These are phyloP conservation scores for Russula olivacea DNA, from an alignment of 768 basidiomycete species.

Conservation along the genomic window DNA sequence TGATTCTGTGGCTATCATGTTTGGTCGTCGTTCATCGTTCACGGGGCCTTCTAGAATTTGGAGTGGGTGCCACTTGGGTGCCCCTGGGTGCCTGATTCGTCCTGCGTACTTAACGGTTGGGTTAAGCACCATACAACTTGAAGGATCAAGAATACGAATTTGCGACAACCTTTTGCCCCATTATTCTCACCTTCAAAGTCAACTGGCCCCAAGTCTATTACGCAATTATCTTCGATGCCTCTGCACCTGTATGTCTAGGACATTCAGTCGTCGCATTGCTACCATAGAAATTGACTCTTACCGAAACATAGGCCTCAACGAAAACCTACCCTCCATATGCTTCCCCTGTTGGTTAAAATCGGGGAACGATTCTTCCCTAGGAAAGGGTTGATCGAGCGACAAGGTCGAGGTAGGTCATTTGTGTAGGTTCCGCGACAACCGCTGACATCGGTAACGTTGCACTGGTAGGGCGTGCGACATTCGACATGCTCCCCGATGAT, in stretches of 20 bases:
- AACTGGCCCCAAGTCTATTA: not conserved
- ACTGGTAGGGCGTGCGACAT: not conserved
- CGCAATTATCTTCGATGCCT: not conserved
- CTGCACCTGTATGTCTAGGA: not conserved
- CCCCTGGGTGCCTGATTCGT: too few species aligned
- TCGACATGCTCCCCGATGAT: slow-evolving; percentile 3
- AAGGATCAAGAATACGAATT: not conserved
- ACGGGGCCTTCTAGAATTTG: too few species aligned
- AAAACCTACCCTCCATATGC: not conserved
- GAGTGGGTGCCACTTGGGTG: too few species aligned
- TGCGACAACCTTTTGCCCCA: not conserved
- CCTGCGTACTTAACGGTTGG: not conserved
- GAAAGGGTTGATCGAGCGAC: not conserved
- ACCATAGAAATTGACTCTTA: not conserved
- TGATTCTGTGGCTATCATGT: too few species aligned
- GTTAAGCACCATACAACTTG: not conserved
- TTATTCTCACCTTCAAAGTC: not conserved
- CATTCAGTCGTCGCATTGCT: not conserved
- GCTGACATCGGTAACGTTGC: not conserved
- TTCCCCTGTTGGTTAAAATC: not conserved
- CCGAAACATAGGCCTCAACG: not conserved
- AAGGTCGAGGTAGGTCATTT: not conserved
- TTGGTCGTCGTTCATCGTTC: too few species aligned
- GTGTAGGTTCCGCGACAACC: too few species aligned
- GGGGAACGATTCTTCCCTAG: not conserved